Base-by-base conservation (phyloP, 768 basidiomycete genomes). In the Tephrocybe sp. region DNA sequence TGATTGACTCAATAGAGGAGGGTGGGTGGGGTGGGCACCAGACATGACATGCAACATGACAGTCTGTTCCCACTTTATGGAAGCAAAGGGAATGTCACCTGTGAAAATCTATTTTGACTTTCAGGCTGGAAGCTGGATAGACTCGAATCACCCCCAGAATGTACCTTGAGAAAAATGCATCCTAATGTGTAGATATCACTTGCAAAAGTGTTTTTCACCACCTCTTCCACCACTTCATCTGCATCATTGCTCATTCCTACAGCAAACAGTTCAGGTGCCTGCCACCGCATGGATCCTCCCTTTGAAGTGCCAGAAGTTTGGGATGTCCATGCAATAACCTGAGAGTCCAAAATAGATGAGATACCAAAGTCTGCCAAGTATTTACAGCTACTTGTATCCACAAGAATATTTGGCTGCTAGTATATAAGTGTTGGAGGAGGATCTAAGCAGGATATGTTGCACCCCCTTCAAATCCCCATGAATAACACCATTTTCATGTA, bases 161-260 rank as follows among this genome's bases (percentile, higher is more conserved):
- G n/a, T n/a, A 50, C 49, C 49, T 50, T 41, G 12, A 40, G 24
- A 30, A n/a, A 21, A 23, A 48, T 34, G 33, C 52, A 53, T 10
- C 36, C 38, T 39, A 26, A 53, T 3, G 52, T 39, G 30, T 53
- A 53, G 15, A 52, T 17, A 39, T 52, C 51, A 17, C 51, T 52
- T 11, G 28, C 28, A 14, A 0, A 18, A 15, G 39, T 53, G 20
- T 46, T 53, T 17, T 25, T 33, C 12, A 17, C 51, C 15, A 6
- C 12, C 12, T 5, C 28, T 30, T 30, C 7, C 5, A 33, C 24
- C n/a, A 25, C 23, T 23, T 50, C 49, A 14, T 38, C 36, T 3
- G 17, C 21, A 2, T 45, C 44, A 30, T 11, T 11, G 28, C 28
- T 30, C 28, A n/a, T n/a, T n/a, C 28, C 5, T 4, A 21, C 10